phyloP scores from a whole-genome alignment of 1,284 basidiomycete species.

The Jaminaea rosea region DNA sequence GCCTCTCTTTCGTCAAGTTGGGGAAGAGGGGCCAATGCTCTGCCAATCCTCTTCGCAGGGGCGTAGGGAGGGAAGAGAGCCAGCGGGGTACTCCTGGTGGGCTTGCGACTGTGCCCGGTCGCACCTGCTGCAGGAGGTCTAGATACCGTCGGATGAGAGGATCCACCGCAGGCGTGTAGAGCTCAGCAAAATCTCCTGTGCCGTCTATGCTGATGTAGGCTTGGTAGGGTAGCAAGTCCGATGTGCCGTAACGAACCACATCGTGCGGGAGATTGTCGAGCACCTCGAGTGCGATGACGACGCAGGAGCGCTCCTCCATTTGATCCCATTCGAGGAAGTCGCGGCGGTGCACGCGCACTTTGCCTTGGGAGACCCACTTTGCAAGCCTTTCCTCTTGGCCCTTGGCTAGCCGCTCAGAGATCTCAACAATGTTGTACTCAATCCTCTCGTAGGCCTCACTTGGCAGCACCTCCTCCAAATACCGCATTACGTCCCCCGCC shows the following conservation, averaged over 20 bases:
- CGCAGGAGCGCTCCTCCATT: slow-evolving; percentile 73
- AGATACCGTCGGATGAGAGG: slow-evolving; percentile 66
- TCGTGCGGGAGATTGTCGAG: slow-evolving; percentile 98
- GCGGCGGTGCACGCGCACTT: slow-evolving; percentile 65
- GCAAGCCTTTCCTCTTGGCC: slow-evolving; percentile 54
- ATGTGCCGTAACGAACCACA: slow-evolving; percentile 76
- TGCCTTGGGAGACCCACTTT: slow-evolving; percentile 45
- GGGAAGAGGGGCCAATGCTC: slow-evolving; percentile 59
- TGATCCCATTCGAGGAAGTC: slow-evolving; percentile 81
- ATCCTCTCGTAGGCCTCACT: slow-evolving; percentile 78
- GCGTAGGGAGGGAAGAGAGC: slow-evolving; percentile 57
- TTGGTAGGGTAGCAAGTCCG: slow-evolving; percentile 67
- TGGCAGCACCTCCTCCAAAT: slow-evolving; percentile 67
- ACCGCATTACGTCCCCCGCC: slow-evolving; percentile 76
- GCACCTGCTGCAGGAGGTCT: slow-evolving; percentile 8
- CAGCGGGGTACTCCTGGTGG: slow-evolving; percentile 50
- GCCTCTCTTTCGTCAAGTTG: slow-evolving; percentile 77
- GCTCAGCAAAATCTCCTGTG: slow-evolving; percentile 72
- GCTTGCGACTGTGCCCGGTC: background rate
- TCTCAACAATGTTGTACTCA: slow-evolving; percentile 86
- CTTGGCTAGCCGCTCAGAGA: slow-evolving; percentile 67
- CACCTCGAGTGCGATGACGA: slow-evolving; percentile 88
- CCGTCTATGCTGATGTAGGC: slow-evolving; percentile 71
- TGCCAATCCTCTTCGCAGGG: slow-evolving; percentile 24
- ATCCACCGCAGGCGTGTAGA: slow-evolving; percentile 78